Evolutionary conservation across 2,329 filamentous ascomycete species (phyloP).

Genomic region (Daldinia sp.): DNA sequence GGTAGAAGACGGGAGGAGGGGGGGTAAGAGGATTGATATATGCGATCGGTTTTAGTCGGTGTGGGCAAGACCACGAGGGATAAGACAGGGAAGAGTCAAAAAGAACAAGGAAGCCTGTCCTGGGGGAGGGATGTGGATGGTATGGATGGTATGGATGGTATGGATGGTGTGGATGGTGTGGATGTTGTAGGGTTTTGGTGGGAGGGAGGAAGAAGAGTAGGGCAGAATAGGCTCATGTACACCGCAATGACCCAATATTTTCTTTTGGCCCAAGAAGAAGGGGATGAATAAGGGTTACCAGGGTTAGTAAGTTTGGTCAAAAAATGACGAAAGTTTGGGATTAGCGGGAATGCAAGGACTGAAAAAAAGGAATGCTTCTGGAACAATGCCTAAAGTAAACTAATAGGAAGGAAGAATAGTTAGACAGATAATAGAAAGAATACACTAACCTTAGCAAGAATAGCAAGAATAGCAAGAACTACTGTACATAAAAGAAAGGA

Average conservation of each 20-base stretch:
- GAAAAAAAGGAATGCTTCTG: constrained; percentile 38
- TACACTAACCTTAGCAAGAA: too few species aligned
- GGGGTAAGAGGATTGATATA: constrained; percentile 32
- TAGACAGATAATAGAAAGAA: constrained; percentile 37
- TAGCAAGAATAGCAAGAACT: too few species aligned
- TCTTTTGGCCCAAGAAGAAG: too few species aligned
- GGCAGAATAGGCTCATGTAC: constrained; percentile 20
- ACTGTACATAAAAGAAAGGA: constrained; percentile 40
- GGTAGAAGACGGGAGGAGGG: constrained; percentile 4
- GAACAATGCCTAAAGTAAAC: constrained; percentile 41
- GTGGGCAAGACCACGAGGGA: constrained; percentile 15
- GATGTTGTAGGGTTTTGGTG: constrained; percentile 3
- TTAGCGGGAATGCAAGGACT: constrained; percentile 16
- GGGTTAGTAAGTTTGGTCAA: neutral
- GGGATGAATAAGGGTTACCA: constrained; percentile 15
- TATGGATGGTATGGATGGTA: constrained; percentile 5
- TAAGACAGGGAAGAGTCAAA: constrained; percentile 12
- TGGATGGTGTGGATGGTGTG: constrained; percentile 11
- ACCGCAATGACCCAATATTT: constrained; percentile 13
- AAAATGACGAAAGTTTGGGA: constrained; percentile 25
- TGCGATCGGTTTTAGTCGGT: constrained; percentile 17
- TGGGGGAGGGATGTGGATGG: constrained; percentile 19
- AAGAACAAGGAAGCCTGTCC: constrained; percentile 14
- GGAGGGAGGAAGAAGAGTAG: constrained; percentile 11
- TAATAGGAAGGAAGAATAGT: constrained; percentile 32